Conservation (phyloP, 108 stramenopile species). For the Fistulifera pelliculosa region DNA sequence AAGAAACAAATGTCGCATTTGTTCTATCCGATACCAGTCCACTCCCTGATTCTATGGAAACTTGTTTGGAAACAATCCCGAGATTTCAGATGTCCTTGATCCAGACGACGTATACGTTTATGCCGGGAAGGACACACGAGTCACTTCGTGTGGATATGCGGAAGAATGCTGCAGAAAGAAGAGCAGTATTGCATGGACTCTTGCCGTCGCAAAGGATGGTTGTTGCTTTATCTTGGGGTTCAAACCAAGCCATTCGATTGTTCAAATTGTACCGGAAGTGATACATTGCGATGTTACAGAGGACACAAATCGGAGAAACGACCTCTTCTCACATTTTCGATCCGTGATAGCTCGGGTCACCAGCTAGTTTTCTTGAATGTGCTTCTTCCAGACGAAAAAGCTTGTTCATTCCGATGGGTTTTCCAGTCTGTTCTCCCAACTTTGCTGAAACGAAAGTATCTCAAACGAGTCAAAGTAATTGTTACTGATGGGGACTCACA, state of each 20-base stretch:
- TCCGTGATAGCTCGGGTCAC: not conserved
- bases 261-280: conserved; percentile 2
- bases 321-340: conserved; percentile 3
- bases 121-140: too few species aligned
- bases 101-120: too few species aligned
- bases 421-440: not conserved
- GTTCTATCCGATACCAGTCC: too few species aligned
- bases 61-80: not conserved
- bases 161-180: too few species aligned
- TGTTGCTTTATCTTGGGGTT: too few species aligned
- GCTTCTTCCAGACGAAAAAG: conserved; percentile 2
- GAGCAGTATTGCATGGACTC: too few species aligned
- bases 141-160: too few species aligned
- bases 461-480: not conserved
- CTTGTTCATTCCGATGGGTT: not conserved
- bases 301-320: conserved; percentile 4
- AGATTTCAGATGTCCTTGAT: too few species aligned
- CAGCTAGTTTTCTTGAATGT: not conserved
- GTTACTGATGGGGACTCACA: conserved; percentile 8
- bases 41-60: too few species aligned
- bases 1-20: too few species aligned
- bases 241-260: not conserved
- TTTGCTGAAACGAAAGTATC: not conserved
- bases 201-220: too few species aligned
- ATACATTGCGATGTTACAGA: not conserved